phyloP scores from a whole-genome alignment of 2,329 filamentous ascomycete species.

The Aureobasidium namibiae region DNA sequence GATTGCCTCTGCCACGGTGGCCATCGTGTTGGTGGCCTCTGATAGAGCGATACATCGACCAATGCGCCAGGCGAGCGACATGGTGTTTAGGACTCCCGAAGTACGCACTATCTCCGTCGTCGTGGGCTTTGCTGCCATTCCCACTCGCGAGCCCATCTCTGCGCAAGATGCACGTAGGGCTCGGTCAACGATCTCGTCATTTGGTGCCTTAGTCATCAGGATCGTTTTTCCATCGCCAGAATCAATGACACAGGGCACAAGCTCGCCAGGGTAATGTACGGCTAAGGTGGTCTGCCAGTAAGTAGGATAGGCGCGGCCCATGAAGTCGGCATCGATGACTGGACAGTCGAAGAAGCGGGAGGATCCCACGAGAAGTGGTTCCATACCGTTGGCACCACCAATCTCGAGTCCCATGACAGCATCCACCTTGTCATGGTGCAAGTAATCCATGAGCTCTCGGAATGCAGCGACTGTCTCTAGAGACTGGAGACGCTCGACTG shows the following conservation, averaged over 20 bases:
- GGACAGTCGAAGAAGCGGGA: conserved; percentile 41
- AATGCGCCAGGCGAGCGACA: conserved; percentile 43
- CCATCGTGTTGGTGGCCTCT: conserved; percentile 41
- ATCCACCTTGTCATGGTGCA: conserved; percentile 38
- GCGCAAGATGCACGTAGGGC: conserved; percentile 32
- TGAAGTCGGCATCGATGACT: conserved; percentile 38
- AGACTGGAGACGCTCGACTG: conserved; percentile 51
- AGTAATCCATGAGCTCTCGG: conserved; percentile 41
- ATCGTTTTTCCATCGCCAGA: conserved; percentile 39
- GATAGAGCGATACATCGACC: conserved; percentile 51
- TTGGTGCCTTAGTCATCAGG: conserved; percentile 34
- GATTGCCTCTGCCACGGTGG: conserved; percentile 50
- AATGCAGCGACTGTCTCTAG: conserved; percentile 42
- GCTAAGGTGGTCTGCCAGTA: conserved; percentile 39
- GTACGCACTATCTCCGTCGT: conserved; percentile 30
- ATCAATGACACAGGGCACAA: conserved; percentile 39
- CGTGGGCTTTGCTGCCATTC: conserved; percentile 33
- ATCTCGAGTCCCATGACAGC: conserved; percentile 58
- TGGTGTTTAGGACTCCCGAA: conserved; percentile 33
- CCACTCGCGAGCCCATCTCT: conserved; percentile 24
- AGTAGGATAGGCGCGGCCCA: conserved; percentile 40
- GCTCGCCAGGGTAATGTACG: conserved; percentile 32
- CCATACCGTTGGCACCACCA: conserved; percentile 57
- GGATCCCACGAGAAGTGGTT: conserved; percentile 49
- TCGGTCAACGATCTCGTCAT: conserved; percentile 36